Conservation (phyloP, 768 basidiomycete genomes). For the Naganishia vishniacii region DNA sequence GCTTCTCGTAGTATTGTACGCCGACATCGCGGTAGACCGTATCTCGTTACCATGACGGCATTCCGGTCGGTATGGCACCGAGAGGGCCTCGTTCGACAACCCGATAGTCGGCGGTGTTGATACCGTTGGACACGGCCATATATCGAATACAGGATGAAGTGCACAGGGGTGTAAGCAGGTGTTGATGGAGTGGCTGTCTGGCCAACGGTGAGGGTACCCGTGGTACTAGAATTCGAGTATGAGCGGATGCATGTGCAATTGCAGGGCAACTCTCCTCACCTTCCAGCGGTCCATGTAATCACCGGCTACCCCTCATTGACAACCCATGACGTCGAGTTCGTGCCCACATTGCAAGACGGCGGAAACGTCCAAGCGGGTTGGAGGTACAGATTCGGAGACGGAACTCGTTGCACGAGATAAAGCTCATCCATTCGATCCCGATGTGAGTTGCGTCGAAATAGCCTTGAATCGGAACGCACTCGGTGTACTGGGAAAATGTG, state of each 20-base stretch:
- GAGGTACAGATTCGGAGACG: conserved; percentile 54
- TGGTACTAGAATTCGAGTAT: conserved; percentile 28
- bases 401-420: conserved; percentile 52
- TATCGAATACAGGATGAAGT: conserved; percentile 39
- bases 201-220: conserved; percentile 43
- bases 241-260: conserved; percentile 49
- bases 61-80: no score
- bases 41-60: no score
- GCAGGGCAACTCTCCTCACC: no score
- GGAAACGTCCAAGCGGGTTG: conserved; percentile 48
- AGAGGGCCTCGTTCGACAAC: no score
- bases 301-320: conserved; percentile 24
- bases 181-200: conserved; percentile 45
- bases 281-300: no score
- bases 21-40: no score
- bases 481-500: conserved; percentile 49
- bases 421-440: conserved; percentile 53
- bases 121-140: not conserved
- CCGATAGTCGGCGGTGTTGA: no score
- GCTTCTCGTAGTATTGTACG: no score
- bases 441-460: conserved; percentile 34
- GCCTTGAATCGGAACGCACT: conserved; percentile 52
- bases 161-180: conserved; percentile 34
- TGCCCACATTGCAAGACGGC: conserved; percentile 49
- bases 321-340: conserved; percentile 49